These are phyloP conservation scores for Amylostereum areolatum DNA, from an alignment of 1,284 basidiomycete species.

Conservation along the genomic window DNA sequence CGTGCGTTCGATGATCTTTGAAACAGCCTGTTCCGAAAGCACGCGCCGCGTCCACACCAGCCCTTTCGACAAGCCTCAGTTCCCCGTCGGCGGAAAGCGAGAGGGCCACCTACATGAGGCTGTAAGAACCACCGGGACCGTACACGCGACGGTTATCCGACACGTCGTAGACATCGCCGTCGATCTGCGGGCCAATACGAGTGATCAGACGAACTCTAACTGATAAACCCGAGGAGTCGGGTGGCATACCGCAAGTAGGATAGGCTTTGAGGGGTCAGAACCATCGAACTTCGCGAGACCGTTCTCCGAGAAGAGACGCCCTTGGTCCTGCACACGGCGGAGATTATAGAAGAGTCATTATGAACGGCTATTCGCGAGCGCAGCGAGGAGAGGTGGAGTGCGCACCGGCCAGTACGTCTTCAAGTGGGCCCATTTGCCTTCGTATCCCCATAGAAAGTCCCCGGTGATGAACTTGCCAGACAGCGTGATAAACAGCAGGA, in stretches of 20 bases:
- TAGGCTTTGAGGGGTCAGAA: conserved; percentile 54
- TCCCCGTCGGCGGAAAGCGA: conserved; percentile 2
- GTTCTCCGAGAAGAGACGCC: conserved; percentile 69
- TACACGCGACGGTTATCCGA: conserved; percentile 73
- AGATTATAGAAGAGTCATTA: not conserved
- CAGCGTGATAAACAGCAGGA: conserved; percentile 46
- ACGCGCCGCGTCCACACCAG: conserved; percentile 82
- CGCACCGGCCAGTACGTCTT: conserved; percentile 61
- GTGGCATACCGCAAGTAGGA: conserved; percentile 76
- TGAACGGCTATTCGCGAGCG: not conserved
- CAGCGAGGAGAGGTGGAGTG: conserved; percentile 5
- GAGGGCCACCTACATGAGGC: conserved; percentile 59
- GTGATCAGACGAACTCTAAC: not conserved
- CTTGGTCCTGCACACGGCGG: conserved; percentile 37
- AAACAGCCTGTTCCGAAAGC: conserved; percentile 94
- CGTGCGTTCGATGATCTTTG: conserved; percentile 83
- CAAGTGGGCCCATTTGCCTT: conserved; percentile 50
- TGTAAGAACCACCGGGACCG: conserved; percentile 84
- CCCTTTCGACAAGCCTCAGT: conserved; percentile 36
- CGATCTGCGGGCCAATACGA: conserved; percentile 48
- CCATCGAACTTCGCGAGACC: conserved; percentile 77
- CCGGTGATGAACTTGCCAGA: conserved; percentile 79
- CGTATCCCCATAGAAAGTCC: conserved; percentile 74
- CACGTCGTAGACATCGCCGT: conserved; percentile 93
- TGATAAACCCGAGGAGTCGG: not conserved